Conservation (phyloP, 2,329 filamentous ascomycete species). For the Ceratocystis destructans region DNA sequence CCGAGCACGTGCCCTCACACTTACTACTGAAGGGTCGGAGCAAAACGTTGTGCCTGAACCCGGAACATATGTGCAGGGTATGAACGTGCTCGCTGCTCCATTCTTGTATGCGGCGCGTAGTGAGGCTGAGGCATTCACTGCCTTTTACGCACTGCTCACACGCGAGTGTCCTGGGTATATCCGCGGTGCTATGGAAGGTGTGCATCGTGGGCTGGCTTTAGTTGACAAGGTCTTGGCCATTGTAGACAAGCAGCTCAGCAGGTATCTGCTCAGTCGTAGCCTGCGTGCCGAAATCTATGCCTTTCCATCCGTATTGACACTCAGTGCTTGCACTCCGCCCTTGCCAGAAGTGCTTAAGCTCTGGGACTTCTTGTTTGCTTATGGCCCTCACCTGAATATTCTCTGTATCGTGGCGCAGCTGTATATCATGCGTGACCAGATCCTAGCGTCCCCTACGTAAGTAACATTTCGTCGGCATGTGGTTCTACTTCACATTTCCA, state of each 20-base stretch:
- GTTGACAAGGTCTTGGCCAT: slow-evolving; percentile 87
- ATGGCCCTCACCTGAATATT: slow-evolving; percentile 87
- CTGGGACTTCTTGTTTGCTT: slow-evolving; percentile 96
- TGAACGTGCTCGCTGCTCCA: slow-evolving; percentile 94
- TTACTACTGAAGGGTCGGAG: slow-evolving; percentile 52
- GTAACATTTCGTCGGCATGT: slow-evolving; percentile 20
- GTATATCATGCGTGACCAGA: slow-evolving; percentile 70
- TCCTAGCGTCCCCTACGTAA: slow-evolving; percentile 73
- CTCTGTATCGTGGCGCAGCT: slow-evolving; percentile 93
- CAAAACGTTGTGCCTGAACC: slow-evolving; percentile 43
- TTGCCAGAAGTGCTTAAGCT: slow-evolving; percentile 82
- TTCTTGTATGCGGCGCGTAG: slow-evolving; percentile 90
- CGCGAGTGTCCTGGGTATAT: slow-evolving; percentile 87
- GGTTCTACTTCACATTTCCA: no score
- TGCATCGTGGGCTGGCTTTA: slow-evolving; percentile 78
- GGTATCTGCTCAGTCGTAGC: slow-evolving; percentile 71
- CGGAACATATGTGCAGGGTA: slow-evolving; percentile 91
- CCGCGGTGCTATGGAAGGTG: slow-evolving; percentile 89
- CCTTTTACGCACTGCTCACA: slow-evolving; percentile 78
- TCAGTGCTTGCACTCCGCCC: slow-evolving; percentile 91
- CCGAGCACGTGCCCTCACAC: slow-evolving; percentile 42
- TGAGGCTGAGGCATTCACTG: slow-evolving; percentile 86
- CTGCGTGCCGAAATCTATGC: slow-evolving; percentile 91
- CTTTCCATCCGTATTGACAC: slow-evolving; percentile 84
- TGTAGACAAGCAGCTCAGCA: slow-evolving; percentile 75